A percentile compares a stretch with the other conserved stretches of the same genome.
Conservation (phyloP, 176 grass and related monocot genomes). For the Lolium multiflorum region DNA sequence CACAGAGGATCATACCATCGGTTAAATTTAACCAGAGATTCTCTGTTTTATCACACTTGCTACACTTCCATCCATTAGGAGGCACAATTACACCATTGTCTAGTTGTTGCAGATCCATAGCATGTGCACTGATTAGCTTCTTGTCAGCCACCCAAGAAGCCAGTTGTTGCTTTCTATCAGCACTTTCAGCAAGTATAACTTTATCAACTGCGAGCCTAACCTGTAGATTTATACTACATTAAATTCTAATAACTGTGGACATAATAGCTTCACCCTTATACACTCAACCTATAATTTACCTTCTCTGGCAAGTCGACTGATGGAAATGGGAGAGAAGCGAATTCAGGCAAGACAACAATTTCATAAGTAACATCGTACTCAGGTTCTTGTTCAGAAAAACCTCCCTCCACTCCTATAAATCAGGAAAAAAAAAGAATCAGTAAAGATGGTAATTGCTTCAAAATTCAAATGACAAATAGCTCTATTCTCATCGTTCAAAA, state of each 20-base stretch:
- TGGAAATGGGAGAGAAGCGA: conserved; percentile 81
- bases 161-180: conserved; percentile 79
- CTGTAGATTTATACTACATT: conserved; percentile 47
- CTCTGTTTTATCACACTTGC: conserved; percentile 95
- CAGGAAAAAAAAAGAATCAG: conserved; percentile 14
- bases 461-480: neutral
- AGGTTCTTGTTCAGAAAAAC: conserved; percentile 86
- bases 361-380: conserved; percentile 78
- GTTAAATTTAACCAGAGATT: conserved; percentile 99
- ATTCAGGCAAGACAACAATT: conserved; percentile 91
- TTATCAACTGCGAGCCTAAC: conserved; percentile 90
- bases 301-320: conserved; percentile 98
- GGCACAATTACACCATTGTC: conserved; percentile 85
- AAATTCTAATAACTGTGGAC: conserved; percentile 37
- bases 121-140: conserved; percentile 79
- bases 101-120: conserved; percentile 84
- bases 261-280: conserved; percentile 12
- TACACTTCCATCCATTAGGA: conserved; percentile 92
- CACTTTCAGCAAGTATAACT: conserved; percentile 86
- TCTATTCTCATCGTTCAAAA: neutral
- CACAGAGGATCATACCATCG: conserved; percentile 91
- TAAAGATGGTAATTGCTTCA: neutral
- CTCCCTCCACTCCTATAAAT: conserved; percentile 88
- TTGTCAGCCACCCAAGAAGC: conserved; percentile 94
- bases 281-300: conserved; percentile 46